Evolutionary conservation across 2,329 filamentous ascomycete genomes (phyloP).

Genomic region (Uncinocarpus reesii): DNA sequence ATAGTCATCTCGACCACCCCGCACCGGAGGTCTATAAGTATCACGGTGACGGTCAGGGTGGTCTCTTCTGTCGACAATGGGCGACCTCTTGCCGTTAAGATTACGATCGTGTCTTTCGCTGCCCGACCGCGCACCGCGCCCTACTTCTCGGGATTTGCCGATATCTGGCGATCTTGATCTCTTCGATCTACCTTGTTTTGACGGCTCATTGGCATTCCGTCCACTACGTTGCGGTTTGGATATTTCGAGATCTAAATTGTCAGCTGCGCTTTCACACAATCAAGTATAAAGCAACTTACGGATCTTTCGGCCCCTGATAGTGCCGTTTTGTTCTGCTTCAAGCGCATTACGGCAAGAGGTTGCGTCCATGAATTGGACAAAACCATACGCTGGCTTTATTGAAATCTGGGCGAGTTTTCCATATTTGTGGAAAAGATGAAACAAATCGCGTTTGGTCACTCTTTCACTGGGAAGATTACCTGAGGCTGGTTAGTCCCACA

Average conservation of each 20-base stretch:
- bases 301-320: conserved; percentile 82
- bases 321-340: conserved; percentile 64
- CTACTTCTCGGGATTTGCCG: conserved; percentile 32
- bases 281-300: conserved; percentile 50
- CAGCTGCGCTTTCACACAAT: too few species aligned
- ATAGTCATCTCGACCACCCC: conserved; percentile 56
- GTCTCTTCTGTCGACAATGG: conserved; percentile 39
- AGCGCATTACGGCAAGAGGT: conserved; percentile 66
- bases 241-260: conserved; percentile 65
- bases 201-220: conserved; percentile 44
- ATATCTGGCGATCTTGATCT: conserved; percentile 57
- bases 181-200: conserved; percentile 28
- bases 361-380: conserved; percentile 80
- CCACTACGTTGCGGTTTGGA: conserved; percentile 79
- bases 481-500: conserved; percentile 26
- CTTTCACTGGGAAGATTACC: conserved; percentile 88
- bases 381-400: conserved; percentile 92
- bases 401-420: conserved; percentile 88
- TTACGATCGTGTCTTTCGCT: conserved; percentile 39
- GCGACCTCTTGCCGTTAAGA: conserved; percentile 28
- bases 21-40: conserved; percentile 54
- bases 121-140: conserved; percentile 24
- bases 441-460: conserved; percentile 87
- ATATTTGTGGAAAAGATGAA: conserved; percentile 76
- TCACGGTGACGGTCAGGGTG: conserved; percentile 43